Base-by-base conservation (phyloP, 768 basidiomycete genomes). In the Phylloporus arenicola region DNA sequence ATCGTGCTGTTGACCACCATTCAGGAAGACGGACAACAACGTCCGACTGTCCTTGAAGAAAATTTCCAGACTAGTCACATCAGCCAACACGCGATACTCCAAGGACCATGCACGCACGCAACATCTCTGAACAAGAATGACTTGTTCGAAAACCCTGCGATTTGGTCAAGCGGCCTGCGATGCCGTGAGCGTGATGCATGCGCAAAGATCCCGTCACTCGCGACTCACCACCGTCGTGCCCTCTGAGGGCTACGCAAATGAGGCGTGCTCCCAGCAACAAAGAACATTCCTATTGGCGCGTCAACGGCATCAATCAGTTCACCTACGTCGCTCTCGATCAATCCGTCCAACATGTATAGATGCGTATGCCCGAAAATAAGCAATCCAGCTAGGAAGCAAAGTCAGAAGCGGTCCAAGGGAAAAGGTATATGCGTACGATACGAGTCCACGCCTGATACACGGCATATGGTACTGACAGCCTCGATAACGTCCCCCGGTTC, bases 1-100 rank as follows among this genome's bases (percentile, higher is more conserved):
- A 12, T 80, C 78, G 33, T 79, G 77, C 41, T 89, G 77, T 43
- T 80, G 79, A 53, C 78, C 71, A 60, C 82, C 82, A 52, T 83
- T 82, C 19, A 83, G 69, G 67, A 96, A 94, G 2, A 93, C 87
- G 27, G 91, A 75, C 19, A 97, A 73, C 40, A 96, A 72, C 14
- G 90, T 93, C 7, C 90, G 82, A 57, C 90, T 92, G 59, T 97
- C 94, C 58, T 83, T 86, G 75, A 96, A 92, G 69, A 94, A 95
- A 10, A 97, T 76, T 64, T 97, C 94, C 14, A 96, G 73, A 0
- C 91, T 93, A 53, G 22, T 6, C 8, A 11, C 31, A 42, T 44
- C 13, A 41, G 40, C 24, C 6, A 7, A 39, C 5, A 27, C 27
- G n/a, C 19, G 16, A 31, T 9, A 11, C 40, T 13, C 22, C 31